phyloP scores from a whole-genome alignment of 345 rosid species.

The Euphorbia peplus region DNA sequence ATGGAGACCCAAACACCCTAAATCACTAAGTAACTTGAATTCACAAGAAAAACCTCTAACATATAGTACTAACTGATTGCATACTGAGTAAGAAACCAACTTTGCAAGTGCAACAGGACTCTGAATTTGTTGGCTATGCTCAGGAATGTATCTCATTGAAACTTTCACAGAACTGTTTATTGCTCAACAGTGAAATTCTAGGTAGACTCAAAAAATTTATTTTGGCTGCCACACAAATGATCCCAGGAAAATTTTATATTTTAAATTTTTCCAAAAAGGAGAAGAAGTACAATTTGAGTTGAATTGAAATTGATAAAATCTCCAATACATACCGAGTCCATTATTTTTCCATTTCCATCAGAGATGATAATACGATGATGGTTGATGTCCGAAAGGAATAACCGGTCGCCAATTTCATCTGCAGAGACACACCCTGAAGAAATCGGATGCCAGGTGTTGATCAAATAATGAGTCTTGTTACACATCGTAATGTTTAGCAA shows the following conservation, averaged over 20 bases:
- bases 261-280: neutral
- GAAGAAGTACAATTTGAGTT: neutral
- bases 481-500: neutral
- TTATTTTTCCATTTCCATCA: constrained; percentile 57
- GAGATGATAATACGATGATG: constrained; percentile 81
- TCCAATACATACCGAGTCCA: constrained; percentile 69
- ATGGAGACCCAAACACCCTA: neutral
- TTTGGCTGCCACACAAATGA: neutral
- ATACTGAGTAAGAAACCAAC: neutral
- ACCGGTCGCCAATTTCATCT: constrained; percentile 56
- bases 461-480: constrained; percentile 4
- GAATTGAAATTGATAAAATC: neutral
- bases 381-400: constrained; percentile 89
- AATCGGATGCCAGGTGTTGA: constrained; percentile 14
- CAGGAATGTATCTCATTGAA: neutral
- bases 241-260: too few species aligned
- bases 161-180: neutral
- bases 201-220: neutral
- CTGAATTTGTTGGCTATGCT: neutral
- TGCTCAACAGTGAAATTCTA: neutral
- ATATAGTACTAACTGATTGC: neutral
- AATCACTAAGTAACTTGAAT: neutral
- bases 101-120: neutral
- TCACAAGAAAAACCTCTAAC: neutral
- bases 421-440: constrained; percentile 70